A percentile compares a stretch with the other conserved stretches of the same genome.
Evolutionary conservation across 257 asterid genomes (phyloP).

Genomic region (Dorcoceras hygrometricum): DNA sequence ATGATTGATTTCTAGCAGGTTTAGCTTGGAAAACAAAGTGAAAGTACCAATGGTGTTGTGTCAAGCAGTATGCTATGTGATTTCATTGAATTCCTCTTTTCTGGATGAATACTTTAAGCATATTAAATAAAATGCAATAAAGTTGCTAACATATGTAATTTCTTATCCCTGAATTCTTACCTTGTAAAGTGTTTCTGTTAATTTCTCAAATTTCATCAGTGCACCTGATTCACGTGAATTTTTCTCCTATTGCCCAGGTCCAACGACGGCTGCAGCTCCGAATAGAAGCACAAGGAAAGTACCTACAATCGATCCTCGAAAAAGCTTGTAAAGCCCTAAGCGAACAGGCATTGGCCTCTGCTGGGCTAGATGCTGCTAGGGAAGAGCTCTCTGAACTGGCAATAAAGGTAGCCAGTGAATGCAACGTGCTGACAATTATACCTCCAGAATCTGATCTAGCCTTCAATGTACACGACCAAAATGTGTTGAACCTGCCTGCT

Average conservation of each 20-base stretch:
- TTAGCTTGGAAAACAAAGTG: background rate
- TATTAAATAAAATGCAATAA: background rate
- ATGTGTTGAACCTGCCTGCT: slow-evolving; percentile 35
- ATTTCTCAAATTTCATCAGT: background rate
- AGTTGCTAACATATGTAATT: background rate
- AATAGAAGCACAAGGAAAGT: slow-evolving; percentile 60
- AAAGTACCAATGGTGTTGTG: too few species aligned
- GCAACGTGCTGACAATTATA: slow-evolving; percentile 30
- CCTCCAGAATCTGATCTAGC: slow-evolving; percentile 35
- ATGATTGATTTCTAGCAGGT: background rate
- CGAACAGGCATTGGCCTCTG: slow-evolving; percentile 40
- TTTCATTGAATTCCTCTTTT: background rate
- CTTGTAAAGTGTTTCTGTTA: background rate
- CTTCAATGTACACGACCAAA: slow-evolving; percentile 30
- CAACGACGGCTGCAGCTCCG: slow-evolving; percentile 50
- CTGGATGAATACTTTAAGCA: background rate
- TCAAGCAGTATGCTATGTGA: background rate
- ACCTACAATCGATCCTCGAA: slow-evolving; percentile 51
- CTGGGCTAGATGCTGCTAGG: slow-evolving; percentile 58
- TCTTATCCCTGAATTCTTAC: background rate
- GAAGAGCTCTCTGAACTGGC: slow-evolving; percentile 68
- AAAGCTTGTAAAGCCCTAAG: slow-evolving; percentile 58
- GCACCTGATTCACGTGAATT: background rate
- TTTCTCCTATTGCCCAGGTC: slow-evolving; percentile 31
- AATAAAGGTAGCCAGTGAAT: slow-evolving; percentile 57